Evolutionary conservation across 768 basidiomycete genomes (phyloP).

Genomic region (Tylopilus balloui): DNA sequence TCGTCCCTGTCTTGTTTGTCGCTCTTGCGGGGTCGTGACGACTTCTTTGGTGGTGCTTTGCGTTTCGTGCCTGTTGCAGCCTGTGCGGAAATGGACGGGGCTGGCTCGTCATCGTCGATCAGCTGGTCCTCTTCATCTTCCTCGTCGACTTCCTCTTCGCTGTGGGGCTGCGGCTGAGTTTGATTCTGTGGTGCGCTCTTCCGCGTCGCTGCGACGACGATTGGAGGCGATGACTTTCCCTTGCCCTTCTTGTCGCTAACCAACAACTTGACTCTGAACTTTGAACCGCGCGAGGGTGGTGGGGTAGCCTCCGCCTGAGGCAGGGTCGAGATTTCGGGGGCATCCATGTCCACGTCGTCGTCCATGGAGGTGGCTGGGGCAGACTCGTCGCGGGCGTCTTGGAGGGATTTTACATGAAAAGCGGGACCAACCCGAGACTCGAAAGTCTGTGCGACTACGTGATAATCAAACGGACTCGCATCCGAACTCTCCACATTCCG

Average conservation of each 20-base stretch:
- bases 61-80: conserved; percentile 43
- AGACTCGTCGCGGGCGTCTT: not conserved
- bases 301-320: conserved; percentile 63
- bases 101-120: conserved; percentile 58
- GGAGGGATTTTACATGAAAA: not conserved
- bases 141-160: conserved; percentile 53
- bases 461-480: conserved; percentile 1
- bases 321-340: conserved; percentile 77
- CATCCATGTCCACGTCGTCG: conserved; percentile 63
- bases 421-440: not conserved
- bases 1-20: conserved; percentile 44
- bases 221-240: conserved; percentile 34
- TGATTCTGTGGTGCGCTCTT: conserved; percentile 20
- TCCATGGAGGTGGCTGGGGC: conserved; percentile 26
- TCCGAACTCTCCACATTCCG: not conserved
- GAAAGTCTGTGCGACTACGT: not conserved
- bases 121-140: conserved; percentile 77
- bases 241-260: conserved; percentile 42
- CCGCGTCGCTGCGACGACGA: conserved; percentile 16
- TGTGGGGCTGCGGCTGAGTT: conserved; percentile 17
- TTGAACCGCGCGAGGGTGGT: conserved; percentile 44
- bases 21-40: conserved; percentile 49
- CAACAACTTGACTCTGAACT: conserved; percentile 48
- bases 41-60: conserved; percentile 45
- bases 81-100: conserved; percentile 27